phyloP scores from a whole-genome alignment of 2,329 filamentous ascomycete genomes.

The Aspergillus niger region DNA sequence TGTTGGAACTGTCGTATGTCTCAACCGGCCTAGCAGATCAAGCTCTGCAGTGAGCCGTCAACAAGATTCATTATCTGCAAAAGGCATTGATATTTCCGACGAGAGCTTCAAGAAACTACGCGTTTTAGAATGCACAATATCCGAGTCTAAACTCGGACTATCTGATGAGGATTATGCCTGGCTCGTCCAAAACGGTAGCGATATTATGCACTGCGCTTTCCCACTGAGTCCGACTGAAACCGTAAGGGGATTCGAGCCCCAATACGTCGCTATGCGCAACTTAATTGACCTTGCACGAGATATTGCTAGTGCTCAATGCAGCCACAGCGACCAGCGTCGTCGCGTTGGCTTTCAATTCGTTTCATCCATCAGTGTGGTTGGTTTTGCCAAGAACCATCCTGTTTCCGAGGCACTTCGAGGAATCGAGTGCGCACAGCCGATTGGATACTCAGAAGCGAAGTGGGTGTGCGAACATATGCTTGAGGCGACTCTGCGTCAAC shows the following conservation, averaged over 20 bases:
- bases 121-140: slow-evolving; percentile 55
- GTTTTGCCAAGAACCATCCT: slow-evolving; percentile 31
- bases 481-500: slow-evolving; percentile 48
- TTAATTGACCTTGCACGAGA: slow-evolving; percentile 50
- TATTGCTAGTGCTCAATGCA: slow-evolving; percentile 16
- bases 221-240: slow-evolving; percentile 24
- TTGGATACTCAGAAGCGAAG: slow-evolving; percentile 57
- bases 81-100: slow-evolving; percentile 25
- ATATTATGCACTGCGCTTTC: slow-evolving; percentile 42
- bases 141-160: slow-evolving; percentile 54
- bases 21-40: slow-evolving; percentile 46
- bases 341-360: slow-evolving; percentile 40
- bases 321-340: not conserved
- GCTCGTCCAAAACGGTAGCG: slow-evolving; percentile 45
- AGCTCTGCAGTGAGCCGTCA: slow-evolving; percentile 34
- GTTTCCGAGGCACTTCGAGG: slow-evolving; percentile 51
- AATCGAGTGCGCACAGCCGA: slow-evolving; percentile 46
- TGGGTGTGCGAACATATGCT: slow-evolving; percentile 54
- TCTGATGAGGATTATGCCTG: slow-evolving; percentile 37
- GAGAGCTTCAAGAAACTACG: slow-evolving; percentile 31
- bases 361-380: slow-evolving; percentile 46
- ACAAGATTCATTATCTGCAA: slow-evolving; percentile 28
- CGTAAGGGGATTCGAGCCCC: slow-evolving; percentile 21
- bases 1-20: slow-evolving; percentile 44
- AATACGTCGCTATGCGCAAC: slow-evolving; percentile 50